phyloP scores from a whole-genome alignment of 768 basidiomycete genomes.

The Boletus reticuloceps region DNA sequence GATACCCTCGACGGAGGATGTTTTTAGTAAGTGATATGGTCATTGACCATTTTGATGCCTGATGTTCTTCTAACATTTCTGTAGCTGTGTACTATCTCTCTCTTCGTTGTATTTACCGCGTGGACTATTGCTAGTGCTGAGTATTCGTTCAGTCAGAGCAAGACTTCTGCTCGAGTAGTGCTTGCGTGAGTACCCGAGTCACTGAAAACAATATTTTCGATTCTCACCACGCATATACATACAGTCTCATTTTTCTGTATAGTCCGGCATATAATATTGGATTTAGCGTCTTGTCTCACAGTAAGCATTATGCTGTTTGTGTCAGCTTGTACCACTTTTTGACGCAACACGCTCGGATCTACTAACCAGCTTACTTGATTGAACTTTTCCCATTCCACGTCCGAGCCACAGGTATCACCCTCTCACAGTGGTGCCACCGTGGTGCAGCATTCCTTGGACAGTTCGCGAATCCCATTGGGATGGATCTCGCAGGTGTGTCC shows the following conservation, averaged over 20 bases:
- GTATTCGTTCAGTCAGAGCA: conserved; percentile 13
- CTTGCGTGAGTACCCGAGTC: conserved; percentile 3
- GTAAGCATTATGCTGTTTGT: background rate
- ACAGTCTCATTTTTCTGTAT: conserved; percentile 19
- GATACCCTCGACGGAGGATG: conserved; percentile 16
- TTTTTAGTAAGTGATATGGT: conserved; percentile 10
- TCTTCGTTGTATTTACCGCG: conserved; percentile 10
- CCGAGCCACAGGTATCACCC: conserved; percentile 57
- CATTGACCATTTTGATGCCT: background rate
- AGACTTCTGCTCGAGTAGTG: conserved; percentile 2
- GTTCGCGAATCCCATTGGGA: conserved; percentile 18
- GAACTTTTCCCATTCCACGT: conserved; percentile 65
- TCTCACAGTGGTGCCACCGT: conserved; percentile 59
- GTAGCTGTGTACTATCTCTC: conserved; percentile 14
- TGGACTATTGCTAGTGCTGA: conserved; percentile 22
- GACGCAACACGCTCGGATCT: background rate
- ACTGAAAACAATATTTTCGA: background rate
- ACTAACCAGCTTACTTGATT: conserved; percentile 37
- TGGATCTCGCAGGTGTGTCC: conserved; percentile 7
- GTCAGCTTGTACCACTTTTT: conserved; percentile 1
- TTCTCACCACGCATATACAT: background rate
- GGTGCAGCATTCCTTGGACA: conserved; percentile 15
- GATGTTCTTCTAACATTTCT: background rate
- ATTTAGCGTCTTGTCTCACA: conserved; percentile 3
- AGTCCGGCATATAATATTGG: conserved; percentile 13